Evolutionary conservation across 2,329 filamentous ascomycete genomes (phyloP), one percentile per base, ranked within the genome.

Genomic region (Ophiostoma ulmi): DNA sequence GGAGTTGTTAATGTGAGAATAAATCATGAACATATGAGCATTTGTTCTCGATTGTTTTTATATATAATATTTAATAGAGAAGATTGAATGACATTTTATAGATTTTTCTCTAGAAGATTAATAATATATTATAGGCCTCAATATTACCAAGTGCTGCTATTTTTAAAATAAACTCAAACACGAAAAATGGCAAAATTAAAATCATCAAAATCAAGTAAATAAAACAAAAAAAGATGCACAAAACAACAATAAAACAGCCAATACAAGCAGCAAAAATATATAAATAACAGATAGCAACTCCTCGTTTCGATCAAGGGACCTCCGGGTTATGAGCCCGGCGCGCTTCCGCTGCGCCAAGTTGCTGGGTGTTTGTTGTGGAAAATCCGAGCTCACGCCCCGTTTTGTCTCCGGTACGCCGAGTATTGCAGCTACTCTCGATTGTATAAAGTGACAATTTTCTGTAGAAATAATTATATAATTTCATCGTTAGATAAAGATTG

Each of bases 291-390:
- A 26, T 66, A 66, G 64, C 64, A 66, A 26, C 38, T 66, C 64
- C 64, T 66, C 64, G 64, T 66, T 66, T 66, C 64, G 64, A 66
- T 66, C 64, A 66, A 66, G 64, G 64, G 64, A 66, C 64, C 64
- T 66, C 64, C 64, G 64, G 64, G 64, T 66, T 66, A 66, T 66
- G 64, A 66, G 64, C 64, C 64, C 64, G 64, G 64, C 64, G 64
- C 64, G 64, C 64, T 66, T 66, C 64, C 64, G 38, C 64, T 66
- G 64, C 64, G 64, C 64, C 64, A 66, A 66, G 38, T 26, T 41
- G 64, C 64, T 66, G 38, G 61, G 35, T 31, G 55, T 31, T 66
- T 38, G 61, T n/a, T n/a, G 17, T 65, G 36, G 63, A 26, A 14
- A 22, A 38, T 38, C 31, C 2, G 3, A 10, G 5, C 6, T 31